Base-by-base conservation (phyloP, 768 basidiomycete genomes). In the Suillus weaverae region DNA sequence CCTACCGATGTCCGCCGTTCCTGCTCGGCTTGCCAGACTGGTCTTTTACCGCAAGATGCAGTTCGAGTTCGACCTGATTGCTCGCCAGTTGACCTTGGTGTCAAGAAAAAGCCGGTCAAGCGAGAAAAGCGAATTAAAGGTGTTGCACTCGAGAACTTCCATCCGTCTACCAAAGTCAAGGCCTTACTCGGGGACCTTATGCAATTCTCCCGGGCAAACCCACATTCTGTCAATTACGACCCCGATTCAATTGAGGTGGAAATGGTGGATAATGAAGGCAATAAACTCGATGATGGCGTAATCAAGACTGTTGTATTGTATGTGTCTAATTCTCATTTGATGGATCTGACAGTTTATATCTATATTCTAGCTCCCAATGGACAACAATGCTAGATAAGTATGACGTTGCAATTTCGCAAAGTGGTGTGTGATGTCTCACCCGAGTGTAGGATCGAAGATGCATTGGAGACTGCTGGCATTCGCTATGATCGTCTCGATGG, bases 301-400 rank as follows among this genome's bases (percentile, higher is more conserved):
- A 80, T 91, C 61, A 99, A 99, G 81, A 96, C 94, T 4, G 91
- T 99, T 48, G 96, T 99, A 61, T 99, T 99, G 92, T 98, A 74
- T 76, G 95, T 85, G 51, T 35, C 61, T 50, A 64, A 56, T 68
- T 66, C 60, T 70, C 26, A 62, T 69, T 62, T n/a, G 5, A 64
- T n/a, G 36, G 62, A 59, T 18, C 70, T 73, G 33, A 70, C 55
- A 41, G 39, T 59, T 43, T 54, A 54, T 35, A 33, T 53, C 62
- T 60, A 50, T 55, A 50, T 38, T 60, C 18, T 73, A 95, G 94
- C 77, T 95, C 94, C 6, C 94, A 96, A 74, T 97, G 95, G 94
- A 97, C 94, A 4, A 84, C 86, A 41, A 96, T 96, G 94, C 86
- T 96, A 43, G 93, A 95, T 78, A 93, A 94, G 89, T 92, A 77